A percentile compares a stretch with the other conserved stretches of the same genome.
Evolutionary conservation across 2,329 filamentous ascomycete genomes (phyloP).

Genomic region (Chaetomiaceae sp.): DNA sequence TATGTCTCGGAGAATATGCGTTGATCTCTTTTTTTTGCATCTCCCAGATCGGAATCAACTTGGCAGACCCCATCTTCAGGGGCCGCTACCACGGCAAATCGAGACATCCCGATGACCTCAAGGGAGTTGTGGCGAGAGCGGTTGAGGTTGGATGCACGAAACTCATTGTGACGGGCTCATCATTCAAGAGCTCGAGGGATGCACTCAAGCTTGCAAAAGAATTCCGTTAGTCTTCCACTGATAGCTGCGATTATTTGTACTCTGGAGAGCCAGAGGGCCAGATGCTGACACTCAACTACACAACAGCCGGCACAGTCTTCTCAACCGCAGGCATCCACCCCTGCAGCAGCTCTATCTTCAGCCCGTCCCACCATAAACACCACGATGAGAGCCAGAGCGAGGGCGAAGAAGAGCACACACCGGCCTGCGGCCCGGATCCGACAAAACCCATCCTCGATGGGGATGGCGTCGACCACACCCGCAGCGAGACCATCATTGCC

Average conservation of each 20-base stretch:
- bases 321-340: conserved; percentile 92
- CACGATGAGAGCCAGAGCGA: conserved; percentile 43
- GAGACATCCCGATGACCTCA: conserved; percentile 67
- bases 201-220: conserved; percentile 24
- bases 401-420: conserved; percentile 38
- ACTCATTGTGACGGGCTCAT: conserved; percentile 90
- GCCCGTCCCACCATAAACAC: conserved; percentile 44
- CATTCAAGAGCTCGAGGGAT: conserved; percentile 70
- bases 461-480: conserved; percentile 37
- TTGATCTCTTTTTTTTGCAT: background rate
- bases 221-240: conserved; percentile 14
- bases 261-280: background rate
- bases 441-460: conserved; percentile 47
- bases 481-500: conserved; percentile 48
- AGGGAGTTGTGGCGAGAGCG: conserved; percentile 74
- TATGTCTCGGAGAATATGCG: background rate
- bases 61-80: conserved; percentile 85
- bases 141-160: conserved; percentile 76
- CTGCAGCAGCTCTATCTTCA: conserved; percentile 78
- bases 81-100: conserved; percentile 80
- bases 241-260: too few species aligned
- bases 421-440: conserved; percentile 52
- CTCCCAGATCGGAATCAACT: conserved; percentile 80
- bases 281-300: background rate
- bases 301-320: conserved; percentile 71